Conservation (phyloP, 768 basidiomycete species). For the Amyloporia xantha region DNA sequence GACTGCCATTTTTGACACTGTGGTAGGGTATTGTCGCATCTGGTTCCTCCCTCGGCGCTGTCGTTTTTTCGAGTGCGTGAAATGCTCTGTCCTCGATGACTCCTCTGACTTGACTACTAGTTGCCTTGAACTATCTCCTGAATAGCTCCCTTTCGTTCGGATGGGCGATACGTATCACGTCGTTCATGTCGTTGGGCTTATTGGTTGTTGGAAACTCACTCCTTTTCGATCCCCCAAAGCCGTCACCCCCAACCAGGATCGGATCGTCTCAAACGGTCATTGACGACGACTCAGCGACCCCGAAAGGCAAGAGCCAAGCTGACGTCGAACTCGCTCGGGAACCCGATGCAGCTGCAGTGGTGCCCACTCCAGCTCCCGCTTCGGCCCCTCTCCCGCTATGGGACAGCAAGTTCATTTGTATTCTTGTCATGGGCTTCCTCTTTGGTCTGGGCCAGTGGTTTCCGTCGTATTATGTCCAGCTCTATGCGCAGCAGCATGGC, state of each 20-base stretch:
- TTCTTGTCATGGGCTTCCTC: background rate
- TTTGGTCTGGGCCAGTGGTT: background rate
- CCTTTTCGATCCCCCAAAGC: too few relatives aligned
- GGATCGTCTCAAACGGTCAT: too few relatives aligned
- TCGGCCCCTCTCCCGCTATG: too few relatives aligned
- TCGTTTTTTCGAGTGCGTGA: slow-evolving; percentile 1
- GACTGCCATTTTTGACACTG: too few relatives aligned
- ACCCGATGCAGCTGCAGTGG: too few relatives aligned
- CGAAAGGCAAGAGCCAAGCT: too few relatives aligned
- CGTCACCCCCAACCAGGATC: too few relatives aligned
- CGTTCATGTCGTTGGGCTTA: slow-evolving; percentile 30
- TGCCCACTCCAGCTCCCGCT: too few relatives aligned
- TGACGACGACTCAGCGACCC: too few relatives aligned
- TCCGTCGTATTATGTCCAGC: background rate
- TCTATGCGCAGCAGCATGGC: background rate
- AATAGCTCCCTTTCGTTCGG: slow-evolving; percentile 28
- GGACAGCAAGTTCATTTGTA: background rate
- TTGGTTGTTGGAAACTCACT: slow-evolving; percentile 15
- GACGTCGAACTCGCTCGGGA: too few relatives aligned
- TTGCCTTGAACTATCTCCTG: background rate
- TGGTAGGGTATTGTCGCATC: background rate
- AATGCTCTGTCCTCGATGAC: too few relatives aligned
- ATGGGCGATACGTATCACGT: slow-evolving; percentile 35
- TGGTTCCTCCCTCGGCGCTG: background rate
- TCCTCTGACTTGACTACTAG: too few relatives aligned